A percentile compares a stretch with the other conserved stretches of the same genome.
Evolutionary conservation across 306 rosid genomes (phyloP).

Genomic region (Ochetophila trinervis): DNA sequence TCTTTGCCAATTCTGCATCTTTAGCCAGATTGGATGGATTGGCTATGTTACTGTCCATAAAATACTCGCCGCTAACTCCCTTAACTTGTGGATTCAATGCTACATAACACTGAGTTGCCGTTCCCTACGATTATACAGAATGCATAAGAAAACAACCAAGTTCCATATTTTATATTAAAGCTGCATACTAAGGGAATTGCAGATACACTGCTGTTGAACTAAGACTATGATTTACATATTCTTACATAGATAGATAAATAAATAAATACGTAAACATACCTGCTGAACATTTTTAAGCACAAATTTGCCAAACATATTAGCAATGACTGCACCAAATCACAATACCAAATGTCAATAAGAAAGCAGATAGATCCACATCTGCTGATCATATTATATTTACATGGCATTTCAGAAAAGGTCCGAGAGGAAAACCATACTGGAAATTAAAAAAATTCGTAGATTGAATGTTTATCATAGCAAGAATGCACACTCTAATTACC

Average conservation of each 20-base stretch:
- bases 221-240: no score
- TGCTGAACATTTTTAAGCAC: slow-evolving; percentile 68
- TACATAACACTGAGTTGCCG: slow-evolving; percentile 46
- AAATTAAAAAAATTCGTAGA: no score
- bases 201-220: background rate
- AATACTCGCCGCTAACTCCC: slow-evolving; percentile 47
- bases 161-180: background rate
- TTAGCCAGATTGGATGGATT: slow-evolving; percentile 25
- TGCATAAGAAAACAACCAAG: background rate
- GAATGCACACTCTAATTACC: no score
- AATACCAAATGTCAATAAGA: background rate
- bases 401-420: no score
- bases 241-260: background rate
- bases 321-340: slow-evolving; percentile 51
- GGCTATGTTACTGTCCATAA: slow-evolving; percentile 34
- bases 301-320: slow-evolving; percentile 42
- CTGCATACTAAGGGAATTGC: background rate
- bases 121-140: slow-evolving; percentile 29
- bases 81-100: slow-evolving; percentile 41
- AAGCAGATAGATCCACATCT: background rate
- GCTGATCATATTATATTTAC: no score
- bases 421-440: no score
- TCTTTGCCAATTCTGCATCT: slow-evolving; percentile 37
- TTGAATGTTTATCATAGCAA: no score
- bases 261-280: slow-evolving; percentile 35